Evolutionary conservation across 768 basidiomycete genomes (phyloP), one percentile per base, ranked within the genome.

Genomic region (Psilocybe tampanensis): DNA sequence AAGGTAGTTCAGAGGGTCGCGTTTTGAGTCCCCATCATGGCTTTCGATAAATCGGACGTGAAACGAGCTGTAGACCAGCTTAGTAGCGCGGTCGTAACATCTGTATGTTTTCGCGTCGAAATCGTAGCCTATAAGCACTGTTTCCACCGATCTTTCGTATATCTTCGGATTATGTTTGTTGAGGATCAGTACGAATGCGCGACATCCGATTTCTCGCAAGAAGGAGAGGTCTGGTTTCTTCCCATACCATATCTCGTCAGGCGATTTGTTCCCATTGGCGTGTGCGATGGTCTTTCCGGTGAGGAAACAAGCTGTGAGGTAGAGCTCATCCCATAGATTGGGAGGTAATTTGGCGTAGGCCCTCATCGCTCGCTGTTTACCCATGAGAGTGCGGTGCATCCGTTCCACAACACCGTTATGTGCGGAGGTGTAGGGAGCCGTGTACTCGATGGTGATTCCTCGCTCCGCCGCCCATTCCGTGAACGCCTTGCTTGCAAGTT

Each of bases 361-460:
- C 0, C 61, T 59, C 71, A 75, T 75, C 0, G 73, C 55, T 1
- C 60, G 57, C 6, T 65, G 68, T 39, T 72, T 67, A 11, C 62
- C 65, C 58, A 76, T 64, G 2, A 76, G 54, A 0, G 74, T 78
- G 12, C 64, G 63, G 49, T 80, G 75, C 34, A 72, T 51, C 0
- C 71, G 64, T 56, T 79, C 74, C 1, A 74, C 74, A 5, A 62
- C 55, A 0, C 78, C 74, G 57, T 72, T 78, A 15, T 71, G 64
- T 8, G 68, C 66, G 15, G 73, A 76, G 2, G 74, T 76, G 58
- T 56, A 63, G 0, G 73, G 67, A 0, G 70, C 69, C 0, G 70
- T 73, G 49, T 51, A 64, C 19, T 66, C 44, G 4, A 64, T 59
- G 0, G 44, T 11, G 0, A 44, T 60, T 2, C 66, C 63, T 1